A percentile compares a stretch with the other conserved stretches of the same genome.
Conservation (phyloP, 495 filamentous ascomycete species). For the Hypomontagnella monticulosa region DNA sequence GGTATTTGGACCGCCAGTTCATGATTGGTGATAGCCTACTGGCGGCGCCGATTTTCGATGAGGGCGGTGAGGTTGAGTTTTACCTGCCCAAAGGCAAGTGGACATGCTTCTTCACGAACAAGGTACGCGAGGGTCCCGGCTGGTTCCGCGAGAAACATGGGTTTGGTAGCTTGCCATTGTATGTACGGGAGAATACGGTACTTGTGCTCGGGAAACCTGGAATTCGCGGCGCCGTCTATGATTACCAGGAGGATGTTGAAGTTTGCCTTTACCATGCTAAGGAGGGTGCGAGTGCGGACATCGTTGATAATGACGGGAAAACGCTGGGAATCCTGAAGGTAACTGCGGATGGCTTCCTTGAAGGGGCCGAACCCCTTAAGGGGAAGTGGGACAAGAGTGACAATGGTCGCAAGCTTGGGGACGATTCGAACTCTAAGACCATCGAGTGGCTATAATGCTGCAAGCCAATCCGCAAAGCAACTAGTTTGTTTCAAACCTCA, state of each 20-base stretch:
- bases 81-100: conserved; percentile 70
- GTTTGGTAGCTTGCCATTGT: conserved; percentile 59
- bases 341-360: conserved; percentile 6
- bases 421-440: conserved; percentile 24
- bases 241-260: conserved; percentile 58
- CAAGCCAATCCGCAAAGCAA: too few species aligned
- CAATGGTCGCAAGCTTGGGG: conserved; percentile 26
- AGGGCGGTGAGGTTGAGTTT: conserved; percentile 67
- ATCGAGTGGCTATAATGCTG: conserved; percentile 24
- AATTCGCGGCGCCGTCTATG: conserved; percentile 60
- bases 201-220: conserved; percentile 57
- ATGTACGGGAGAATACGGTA: conserved; percentile 59
- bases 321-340: conserved; percentile 45
- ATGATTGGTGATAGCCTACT: conserved; percentile 69
- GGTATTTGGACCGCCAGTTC: conserved; percentile 72
- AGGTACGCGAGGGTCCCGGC: conserved; percentile 55
- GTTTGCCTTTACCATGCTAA: conserved; percentile 51
- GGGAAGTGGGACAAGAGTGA: conserved; percentile 31
- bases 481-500: background rate
- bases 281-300: conserved; percentile 45
- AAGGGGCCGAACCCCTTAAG: conserved; percentile 31
- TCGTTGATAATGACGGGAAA: conserved; percentile 52
- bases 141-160: conserved; percentile 60
- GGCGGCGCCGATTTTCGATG: conserved; percentile 69
- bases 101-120: conserved; percentile 60